Percentiles rank a stretch among this genome's conserved stretches.
phyloP scores from a whole-genome alignment of 768 basidiomycete species.

The Boletus vermiculosoides region DNA sequence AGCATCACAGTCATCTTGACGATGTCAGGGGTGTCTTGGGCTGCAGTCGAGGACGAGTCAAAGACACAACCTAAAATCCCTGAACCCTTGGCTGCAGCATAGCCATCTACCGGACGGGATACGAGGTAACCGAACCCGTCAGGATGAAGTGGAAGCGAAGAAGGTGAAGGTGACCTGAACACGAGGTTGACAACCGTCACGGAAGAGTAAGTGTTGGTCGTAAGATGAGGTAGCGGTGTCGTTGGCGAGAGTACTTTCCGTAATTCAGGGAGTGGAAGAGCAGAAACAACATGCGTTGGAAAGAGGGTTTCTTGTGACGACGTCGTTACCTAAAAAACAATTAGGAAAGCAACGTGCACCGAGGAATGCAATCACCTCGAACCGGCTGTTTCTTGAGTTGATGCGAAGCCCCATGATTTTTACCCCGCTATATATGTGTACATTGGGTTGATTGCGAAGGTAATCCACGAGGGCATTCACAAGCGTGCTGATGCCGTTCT shows the following conservation, averaged over 20 bases:
- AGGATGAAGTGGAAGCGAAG: conserved; percentile 57
- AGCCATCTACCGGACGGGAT: conserved; percentile 66
- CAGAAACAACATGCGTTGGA: conserved; percentile 73
- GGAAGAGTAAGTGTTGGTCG: conserved; percentile 67
- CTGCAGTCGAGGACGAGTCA: conserved; percentile 74
- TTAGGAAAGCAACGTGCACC: conserved; percentile 3
- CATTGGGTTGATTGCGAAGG: conserved; percentile 51
- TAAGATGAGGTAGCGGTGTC: conserved; percentile 58
- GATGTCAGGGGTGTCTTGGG: conserved; percentile 50
- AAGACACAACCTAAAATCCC: conserved; percentile 85
- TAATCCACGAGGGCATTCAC: conserved; percentile 51
- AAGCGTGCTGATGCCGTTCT: conserved; percentile 70
- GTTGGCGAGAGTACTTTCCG: conserved; percentile 41
- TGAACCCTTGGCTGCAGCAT: conserved; percentile 37
- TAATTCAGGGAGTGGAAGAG: conserved; percentile 65
- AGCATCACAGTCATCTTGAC: conserved; percentile 90
- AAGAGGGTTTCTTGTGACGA: conserved; percentile 34
- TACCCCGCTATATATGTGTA: conserved; percentile 51
- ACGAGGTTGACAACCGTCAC: conserved; percentile 90
- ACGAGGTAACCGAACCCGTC: conserved; percentile 93
- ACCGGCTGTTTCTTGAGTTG: conserved; percentile 33
- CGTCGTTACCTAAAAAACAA: conserved; percentile 31
- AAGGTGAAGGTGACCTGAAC: conserved; percentile 51
- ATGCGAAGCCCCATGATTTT: conserved; percentile 36
- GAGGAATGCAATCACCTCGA: conserved; percentile 42